These are phyloP conservation scores for Anacardium occidentale DNA, from an alignment of 345 rosid species.

Conservation along the genomic window DNA sequence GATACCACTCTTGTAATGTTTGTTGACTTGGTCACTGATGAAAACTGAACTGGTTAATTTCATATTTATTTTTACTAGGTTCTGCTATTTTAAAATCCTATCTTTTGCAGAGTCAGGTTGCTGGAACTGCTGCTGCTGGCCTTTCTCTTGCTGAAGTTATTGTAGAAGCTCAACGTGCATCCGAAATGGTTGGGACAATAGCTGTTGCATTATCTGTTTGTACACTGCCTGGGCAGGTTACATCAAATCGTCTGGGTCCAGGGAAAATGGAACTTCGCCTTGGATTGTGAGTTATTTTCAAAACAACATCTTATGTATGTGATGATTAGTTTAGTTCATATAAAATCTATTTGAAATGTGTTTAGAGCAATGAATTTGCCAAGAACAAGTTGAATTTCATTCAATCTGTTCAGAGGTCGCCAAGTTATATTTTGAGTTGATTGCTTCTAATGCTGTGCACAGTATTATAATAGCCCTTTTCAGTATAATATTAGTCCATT, in stretches of 20 bases:
- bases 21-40: not conserved
- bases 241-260: conserved; percentile 81
- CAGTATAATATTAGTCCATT: too few relatives aligned
- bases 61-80: not conserved
- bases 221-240: conserved; percentile 84
- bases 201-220: conserved; percentile 92
- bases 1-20: not conserved
- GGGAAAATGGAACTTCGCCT: conserved; percentile 98
- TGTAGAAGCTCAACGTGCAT: conserved; percentile 74
- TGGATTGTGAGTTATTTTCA: conserved; percentile 72
- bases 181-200: conserved; percentile 91
- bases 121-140: conserved; percentile 93
- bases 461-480: too few relatives aligned
- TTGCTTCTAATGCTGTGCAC: not conserved
- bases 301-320: not conserved
- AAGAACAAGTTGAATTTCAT: not conserved
- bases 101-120: conserved; percentile 52
- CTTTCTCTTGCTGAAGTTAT: conserved; percentile 74
- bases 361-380: not conserved
- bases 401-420: not conserved
- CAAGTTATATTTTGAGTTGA: conserved; percentile 12
- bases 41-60: not conserved
- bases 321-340: not conserved
- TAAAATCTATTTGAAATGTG: not conserved
- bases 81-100: conserved; percentile 19